Evolutionary conservation across 2,329 filamentous ascomycete species (phyloP).

Genomic region (Fusarium tjaetaba): DNA sequence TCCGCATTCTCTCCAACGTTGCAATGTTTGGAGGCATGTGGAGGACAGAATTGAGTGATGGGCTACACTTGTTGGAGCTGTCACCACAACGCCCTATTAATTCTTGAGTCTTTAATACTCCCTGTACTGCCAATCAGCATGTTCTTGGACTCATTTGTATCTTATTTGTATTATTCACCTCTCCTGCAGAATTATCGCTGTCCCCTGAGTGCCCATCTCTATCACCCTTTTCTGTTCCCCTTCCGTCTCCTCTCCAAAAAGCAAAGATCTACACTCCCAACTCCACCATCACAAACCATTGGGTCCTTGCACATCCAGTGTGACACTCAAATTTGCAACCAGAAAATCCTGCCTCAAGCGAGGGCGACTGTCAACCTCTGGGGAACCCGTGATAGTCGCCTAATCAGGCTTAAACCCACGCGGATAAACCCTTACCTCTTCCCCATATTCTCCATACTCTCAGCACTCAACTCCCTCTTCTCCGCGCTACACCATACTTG

Average conservation of each 20-base stretch:
- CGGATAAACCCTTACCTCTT: constrained; percentile 10
- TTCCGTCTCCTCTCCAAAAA: neutral
- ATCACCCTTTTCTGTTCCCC: neutral
- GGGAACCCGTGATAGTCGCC: neutral
- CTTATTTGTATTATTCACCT: accelerated
- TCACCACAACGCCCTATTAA: accelerated
- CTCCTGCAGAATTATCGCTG: accelerated
- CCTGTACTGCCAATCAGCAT: accelerated
- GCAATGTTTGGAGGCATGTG: neutral
- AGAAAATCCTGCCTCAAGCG: neutral
- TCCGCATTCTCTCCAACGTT: constrained; percentile 35
- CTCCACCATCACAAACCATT: neutral
- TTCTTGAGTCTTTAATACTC: accelerated
- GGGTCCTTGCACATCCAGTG: neutral
- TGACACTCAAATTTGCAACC: constrained; percentile 29
- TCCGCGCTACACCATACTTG: constrained; percentile 7
- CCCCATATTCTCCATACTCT: constrained; percentile 19
- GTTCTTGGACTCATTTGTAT: accelerated
- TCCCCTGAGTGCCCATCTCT: neutral
- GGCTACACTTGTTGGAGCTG: accelerated
- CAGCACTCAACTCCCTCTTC: neutral
- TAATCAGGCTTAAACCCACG: neutral
- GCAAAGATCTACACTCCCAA: constrained; percentile 13
- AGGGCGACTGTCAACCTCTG: constrained; percentile 19
- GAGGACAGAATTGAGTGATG: neutral